phyloP scores from a whole-genome alignment of 345 rosid species.

The Pistacia integerrima region DNA sequence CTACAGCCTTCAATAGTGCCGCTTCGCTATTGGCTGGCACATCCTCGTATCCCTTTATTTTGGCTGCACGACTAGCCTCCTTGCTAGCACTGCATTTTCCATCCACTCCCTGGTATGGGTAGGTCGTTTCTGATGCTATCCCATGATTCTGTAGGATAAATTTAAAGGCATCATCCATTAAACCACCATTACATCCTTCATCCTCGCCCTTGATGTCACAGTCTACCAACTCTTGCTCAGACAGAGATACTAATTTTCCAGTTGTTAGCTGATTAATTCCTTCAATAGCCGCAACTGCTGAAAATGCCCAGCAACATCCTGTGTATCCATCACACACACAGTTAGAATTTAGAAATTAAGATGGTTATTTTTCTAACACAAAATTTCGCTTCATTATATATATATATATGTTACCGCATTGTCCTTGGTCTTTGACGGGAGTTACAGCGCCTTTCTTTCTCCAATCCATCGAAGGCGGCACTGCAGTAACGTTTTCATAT shows the following conservation, averaged over 20 bases:
- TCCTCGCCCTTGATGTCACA: conserved; percentile 40
- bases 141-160: conserved; percentile 30
- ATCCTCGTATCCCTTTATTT: conserved; percentile 31
- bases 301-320: conserved; percentile 61
- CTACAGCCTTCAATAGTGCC: conserved; percentile 34
- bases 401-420: conserved; percentile 36
- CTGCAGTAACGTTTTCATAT: conserved; percentile 34
- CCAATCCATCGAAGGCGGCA: conserved; percentile 50
- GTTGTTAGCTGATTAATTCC: conserved; percentile 34
- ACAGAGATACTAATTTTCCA: conserved; percentile 35
- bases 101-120: conserved; percentile 35
- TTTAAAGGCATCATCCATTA: conserved; percentile 40
- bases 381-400: not conserved
- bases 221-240: conserved; percentile 49
- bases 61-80: conserved; percentile 24
- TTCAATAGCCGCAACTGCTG: conserved; percentile 53
- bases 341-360: too few species aligned
- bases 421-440: conserved; percentile 55
- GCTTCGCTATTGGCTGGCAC: conserved; percentile 35
- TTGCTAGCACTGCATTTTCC: conserved; percentile 25
- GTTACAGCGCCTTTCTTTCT: conserved; percentile 58
- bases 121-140: conserved; percentile 25
- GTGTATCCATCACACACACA: not conserved
- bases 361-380: too few species aligned
- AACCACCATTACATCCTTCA: conserved; percentile 44